Percentiles rank a stretch among this genome's conserved stretches.
Evolutionary conservation across 805 yeast genomes (phyloP).

Genomic region (Candida ficus): DNA sequence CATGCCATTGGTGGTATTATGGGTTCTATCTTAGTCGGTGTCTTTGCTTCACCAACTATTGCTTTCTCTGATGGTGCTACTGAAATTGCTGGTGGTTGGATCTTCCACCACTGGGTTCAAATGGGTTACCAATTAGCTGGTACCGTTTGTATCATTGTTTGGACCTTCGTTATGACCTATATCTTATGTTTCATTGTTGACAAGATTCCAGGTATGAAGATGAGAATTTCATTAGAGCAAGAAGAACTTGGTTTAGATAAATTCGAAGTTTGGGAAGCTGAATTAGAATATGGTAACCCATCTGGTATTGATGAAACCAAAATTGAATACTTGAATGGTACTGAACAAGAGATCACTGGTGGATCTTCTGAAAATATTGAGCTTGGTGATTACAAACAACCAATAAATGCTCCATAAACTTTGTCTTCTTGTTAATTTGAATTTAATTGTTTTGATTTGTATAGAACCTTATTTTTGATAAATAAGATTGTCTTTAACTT

Average conservation of each 20-base stretch:
- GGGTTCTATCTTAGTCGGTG: conserved; percentile 78
- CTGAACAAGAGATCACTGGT: neutral
- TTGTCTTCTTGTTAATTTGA: neutral
- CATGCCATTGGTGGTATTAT: conserved; percentile 95
- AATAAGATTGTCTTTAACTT: no score
- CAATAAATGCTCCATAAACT: neutral
- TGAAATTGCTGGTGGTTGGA: conserved; percentile 88
- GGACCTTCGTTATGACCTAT: conserved; percentile 41
- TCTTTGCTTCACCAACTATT: conserved; percentile 81
- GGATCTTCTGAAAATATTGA: conserved; percentile 6
- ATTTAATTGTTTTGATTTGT: neutral
- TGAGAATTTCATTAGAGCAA: conserved; percentile 40
- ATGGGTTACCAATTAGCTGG: conserved; percentile 84
- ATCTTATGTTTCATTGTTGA: conserved; percentile 42
- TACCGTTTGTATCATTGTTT: conserved; percentile 30
- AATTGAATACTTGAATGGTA: conserved; percentile 15
- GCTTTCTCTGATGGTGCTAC: conserved; percentile 86
- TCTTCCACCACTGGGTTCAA: conserved; percentile 86
- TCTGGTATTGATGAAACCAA: conserved; percentile 3
- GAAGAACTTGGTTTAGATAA: conserved; percentile 49
- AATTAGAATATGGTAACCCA: conserved; percentile 28
- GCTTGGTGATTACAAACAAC: conserved; percentile 7
- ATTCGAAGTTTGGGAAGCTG: conserved; percentile 45
- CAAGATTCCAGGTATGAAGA: conserved; percentile 43
- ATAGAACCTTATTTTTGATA: no score